Conservation (phyloP, 2,329 filamentous ascomycete species). For the Aaosphaeria arxii region DNA sequence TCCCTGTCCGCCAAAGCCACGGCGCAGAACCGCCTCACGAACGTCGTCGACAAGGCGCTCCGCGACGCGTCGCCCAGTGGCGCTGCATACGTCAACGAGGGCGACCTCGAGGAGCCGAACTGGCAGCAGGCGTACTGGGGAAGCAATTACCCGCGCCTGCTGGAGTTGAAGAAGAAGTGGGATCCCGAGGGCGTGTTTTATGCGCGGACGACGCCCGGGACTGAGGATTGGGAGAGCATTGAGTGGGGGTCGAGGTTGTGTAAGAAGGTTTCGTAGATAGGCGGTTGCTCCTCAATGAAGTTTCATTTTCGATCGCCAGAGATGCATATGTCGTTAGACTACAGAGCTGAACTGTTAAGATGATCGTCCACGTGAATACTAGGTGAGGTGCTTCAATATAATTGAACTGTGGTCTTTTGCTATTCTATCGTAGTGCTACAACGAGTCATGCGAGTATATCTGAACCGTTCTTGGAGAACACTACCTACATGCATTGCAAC, state of each 20-base stretch:
- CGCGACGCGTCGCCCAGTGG: constrained; percentile 6
- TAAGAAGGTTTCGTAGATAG: constrained; percentile 3
- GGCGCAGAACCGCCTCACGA: constrained; percentile 4
- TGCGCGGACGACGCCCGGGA: constrained; percentile 7
- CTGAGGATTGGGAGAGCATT: constrained; percentile 9
- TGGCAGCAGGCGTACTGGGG: constrained; percentile 13
- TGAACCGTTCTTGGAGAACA: too few species aligned
- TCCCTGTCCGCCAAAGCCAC: constrained; percentile 1
- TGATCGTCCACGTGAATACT: too few species aligned
- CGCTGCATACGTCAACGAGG: constrained; percentile 11
- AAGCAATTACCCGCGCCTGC: constrained; percentile 10
- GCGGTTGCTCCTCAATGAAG: too few species aligned
- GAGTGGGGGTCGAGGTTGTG: constrained; percentile 6
- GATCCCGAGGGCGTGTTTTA: constrained; percentile 14
- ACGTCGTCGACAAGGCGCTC: constrained; percentile 4
- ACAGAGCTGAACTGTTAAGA: too few species aligned
- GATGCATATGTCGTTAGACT: too few species aligned
- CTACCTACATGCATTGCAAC: too few species aligned
- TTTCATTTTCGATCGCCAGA: too few species aligned
- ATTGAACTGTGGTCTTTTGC: too few species aligned
- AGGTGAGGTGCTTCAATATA: too few species aligned
- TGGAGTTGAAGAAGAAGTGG: constrained; percentile 7
- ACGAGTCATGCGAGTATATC: too few species aligned
- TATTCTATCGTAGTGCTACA: too few species aligned
- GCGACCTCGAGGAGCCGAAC: constrained; percentile 10